These are phyloP conservation scores for Apiospora kogelbergensis DNA, from an alignment of 2,329 filamentous ascomycete species.

Conservation along the genomic window DNA sequence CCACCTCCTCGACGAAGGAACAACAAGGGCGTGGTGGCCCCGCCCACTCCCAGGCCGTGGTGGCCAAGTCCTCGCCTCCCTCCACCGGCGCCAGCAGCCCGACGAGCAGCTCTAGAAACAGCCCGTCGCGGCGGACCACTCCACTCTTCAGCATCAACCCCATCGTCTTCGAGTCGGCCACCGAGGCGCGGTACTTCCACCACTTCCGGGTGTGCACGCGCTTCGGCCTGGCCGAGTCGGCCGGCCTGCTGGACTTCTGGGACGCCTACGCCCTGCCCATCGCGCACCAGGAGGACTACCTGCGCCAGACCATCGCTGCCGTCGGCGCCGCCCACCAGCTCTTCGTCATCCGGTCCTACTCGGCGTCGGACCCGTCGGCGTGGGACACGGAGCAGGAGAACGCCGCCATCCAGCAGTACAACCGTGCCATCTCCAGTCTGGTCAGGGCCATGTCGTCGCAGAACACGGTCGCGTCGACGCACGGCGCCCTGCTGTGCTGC, in stretches of 20 bases:
- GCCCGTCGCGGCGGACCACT: not conserved
- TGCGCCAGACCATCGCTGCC: not conserved
- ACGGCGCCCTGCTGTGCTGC: not conserved
- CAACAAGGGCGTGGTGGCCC: not conserved
- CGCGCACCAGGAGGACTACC: not conserved
- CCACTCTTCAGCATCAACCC: slow-evolving; percentile 1
- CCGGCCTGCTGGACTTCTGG: not conserved
- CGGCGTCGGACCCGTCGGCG: not conserved
- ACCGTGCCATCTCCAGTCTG: slow-evolving; percentile 5
- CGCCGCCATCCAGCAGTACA: slow-evolving; percentile 5
- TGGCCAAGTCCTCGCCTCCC: not conserved
- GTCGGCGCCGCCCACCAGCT: slow-evolving; percentile 8
- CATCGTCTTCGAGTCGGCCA: slow-evolving; percentile 1
- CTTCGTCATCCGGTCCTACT: not conserved
- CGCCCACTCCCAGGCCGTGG: not conserved
- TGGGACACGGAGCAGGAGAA: slow-evolving; percentile 1
- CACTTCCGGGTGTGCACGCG: slow-evolving; percentile 6
- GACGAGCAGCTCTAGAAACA: not conserved
- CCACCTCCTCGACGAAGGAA: not conserved
- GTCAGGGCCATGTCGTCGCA: slow-evolving; percentile 3
- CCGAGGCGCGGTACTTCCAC: slow-evolving; percentile 1
- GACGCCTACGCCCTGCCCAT: not conserved
- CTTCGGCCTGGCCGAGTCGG: not conserved
- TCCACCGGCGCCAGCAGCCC: not conserved
- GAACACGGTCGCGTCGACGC: not conserved